Percentiles rank a stretch among this genome's conserved stretches.
These are phyloP conservation scores for Malus asiatica DNA, from an alignment of 306 rosid genomes.

Conservation along the genomic window DNA sequence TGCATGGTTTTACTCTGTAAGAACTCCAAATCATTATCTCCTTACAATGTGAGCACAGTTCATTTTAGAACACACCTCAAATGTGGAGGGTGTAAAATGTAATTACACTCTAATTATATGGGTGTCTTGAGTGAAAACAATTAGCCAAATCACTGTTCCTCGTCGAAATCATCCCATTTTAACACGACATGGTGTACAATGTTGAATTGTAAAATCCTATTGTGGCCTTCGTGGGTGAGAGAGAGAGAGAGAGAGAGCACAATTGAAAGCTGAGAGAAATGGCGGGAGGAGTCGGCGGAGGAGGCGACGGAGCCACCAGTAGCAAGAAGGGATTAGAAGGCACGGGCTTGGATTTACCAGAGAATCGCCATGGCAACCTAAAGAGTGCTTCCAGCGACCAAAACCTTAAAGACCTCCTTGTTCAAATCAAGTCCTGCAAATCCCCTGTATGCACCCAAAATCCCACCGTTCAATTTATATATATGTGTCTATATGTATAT, in stretches of 20 bases:
- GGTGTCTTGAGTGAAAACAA: neutral
- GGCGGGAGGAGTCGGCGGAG: neutral
- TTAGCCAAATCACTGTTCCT: neutral
- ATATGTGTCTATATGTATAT: too few relatives aligned
- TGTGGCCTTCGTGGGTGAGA: neutral
- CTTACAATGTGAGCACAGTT: too few relatives aligned
- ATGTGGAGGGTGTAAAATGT: too few relatives aligned
- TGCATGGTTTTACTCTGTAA: too few relatives aligned
- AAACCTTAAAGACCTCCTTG: conserved; percentile 41
- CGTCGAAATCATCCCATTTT: neutral
- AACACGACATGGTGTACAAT: too few relatives aligned
- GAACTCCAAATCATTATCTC: too few relatives aligned
- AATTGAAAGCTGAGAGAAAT: neutral
- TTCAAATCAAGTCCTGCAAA: conserved; percentile 68
- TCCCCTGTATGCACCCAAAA: conserved; percentile 38
- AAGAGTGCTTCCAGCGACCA: conserved; percentile 60
- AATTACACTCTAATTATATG: too few relatives aligned
- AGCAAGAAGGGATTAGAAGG: conserved; percentile 42
- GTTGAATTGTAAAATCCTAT: neutral
- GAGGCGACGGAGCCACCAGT: conserved; percentile 16
- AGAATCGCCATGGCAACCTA: conserved; percentile 45
- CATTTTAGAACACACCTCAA: too few relatives aligned
- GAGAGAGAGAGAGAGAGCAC: neutral
- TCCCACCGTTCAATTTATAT: neutral
- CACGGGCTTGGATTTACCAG: conserved; percentile 30